Conservation (phyloP, 306 rosid genomes). For the Canavalia ensiformis region DNA sequence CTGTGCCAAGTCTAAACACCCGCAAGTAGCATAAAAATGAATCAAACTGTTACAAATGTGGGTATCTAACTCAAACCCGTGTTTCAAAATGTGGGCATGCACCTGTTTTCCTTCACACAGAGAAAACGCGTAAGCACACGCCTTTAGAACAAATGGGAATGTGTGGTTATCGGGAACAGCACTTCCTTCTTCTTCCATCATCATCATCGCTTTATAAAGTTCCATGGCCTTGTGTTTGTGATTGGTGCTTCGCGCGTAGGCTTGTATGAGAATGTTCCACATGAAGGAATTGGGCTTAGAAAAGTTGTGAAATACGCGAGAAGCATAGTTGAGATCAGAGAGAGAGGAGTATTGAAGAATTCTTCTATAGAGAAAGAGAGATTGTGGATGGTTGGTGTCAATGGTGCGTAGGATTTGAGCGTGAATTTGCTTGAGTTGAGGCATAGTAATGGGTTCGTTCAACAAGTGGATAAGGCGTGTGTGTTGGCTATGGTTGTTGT, state of each 20-base stretch:
- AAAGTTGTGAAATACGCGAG: constrained; percentile 62
- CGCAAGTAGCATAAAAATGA: constrained; percentile 81
- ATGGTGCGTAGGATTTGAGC: constrained; percentile 76
- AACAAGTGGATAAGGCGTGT: constrained; percentile 61
- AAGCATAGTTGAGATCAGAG: constrained; percentile 61
- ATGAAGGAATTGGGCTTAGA: constrained; percentile 71
- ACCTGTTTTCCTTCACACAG: constrained; percentile 75
- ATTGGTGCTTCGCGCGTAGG: constrained; percentile 65
- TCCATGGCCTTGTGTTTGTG: constrained; percentile 54
- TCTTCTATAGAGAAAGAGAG: constrained; percentile 60
- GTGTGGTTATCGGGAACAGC: constrained; percentile 70
- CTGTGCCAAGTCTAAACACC: constrained; percentile 64
- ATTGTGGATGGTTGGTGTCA: constrained; percentile 52
- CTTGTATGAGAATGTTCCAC: constrained; percentile 87
- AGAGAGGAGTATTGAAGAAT: constrained; percentile 65
- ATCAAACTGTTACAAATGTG: constrained; percentile 77
- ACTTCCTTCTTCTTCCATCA: constrained; percentile 48
- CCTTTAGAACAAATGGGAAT: constrained; percentile 77
- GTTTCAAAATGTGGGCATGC: constrained; percentile 69
- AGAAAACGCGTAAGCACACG: constrained; percentile 73
- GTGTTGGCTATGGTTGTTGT: constrained; percentile 37
- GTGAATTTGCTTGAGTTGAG: constrained; percentile 77
- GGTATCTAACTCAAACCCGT: constrained; percentile 68
- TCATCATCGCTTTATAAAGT: constrained; percentile 63
- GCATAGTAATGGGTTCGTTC: constrained; percentile 49